Evolutionary conservation across 1,284 basidiomycete genomes (phyloP).

Genomic region (Ganoderma lucidum): DNA sequence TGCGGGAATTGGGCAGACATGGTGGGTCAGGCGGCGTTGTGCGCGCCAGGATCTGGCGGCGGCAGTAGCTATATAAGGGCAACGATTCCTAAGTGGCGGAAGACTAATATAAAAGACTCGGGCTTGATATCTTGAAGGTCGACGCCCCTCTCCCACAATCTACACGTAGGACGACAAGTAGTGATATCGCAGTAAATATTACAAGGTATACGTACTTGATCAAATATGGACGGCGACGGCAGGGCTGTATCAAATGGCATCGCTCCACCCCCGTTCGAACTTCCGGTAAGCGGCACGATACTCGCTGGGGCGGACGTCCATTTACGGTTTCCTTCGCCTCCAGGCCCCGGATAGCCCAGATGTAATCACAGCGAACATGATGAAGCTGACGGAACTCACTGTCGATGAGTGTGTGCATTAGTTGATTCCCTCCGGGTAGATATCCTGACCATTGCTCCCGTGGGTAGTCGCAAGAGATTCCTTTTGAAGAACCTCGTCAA

Average conservation of each 20-base stretch:
- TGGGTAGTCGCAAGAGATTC: conserved; percentile 38
- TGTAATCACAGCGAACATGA: conserved; percentile 62
- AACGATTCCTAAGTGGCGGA: conserved; percentile 7
- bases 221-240: conserved; percentile 17
- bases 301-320: not conserved
- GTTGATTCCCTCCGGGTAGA: too few species aligned
- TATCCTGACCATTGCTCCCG: not conserved
- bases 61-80: conserved; percentile 17
- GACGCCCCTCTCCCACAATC: conserved; percentile 4
- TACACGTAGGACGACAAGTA: not conserved
- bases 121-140: not conserved
- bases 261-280: conserved; percentile 39
- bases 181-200: not conserved
- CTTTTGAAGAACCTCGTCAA: conserved; percentile 56
- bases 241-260: conserved; percentile 41
- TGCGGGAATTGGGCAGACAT: conserved; percentile 26
- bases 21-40: conserved; percentile 19
- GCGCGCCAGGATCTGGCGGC: not conserved
- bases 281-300: conserved; percentile 38
- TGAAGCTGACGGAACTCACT: conserved; percentile 54
- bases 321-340: not conserved
- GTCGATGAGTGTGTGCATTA: conserved; percentile 49
- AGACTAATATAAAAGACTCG: conserved; percentile 2
- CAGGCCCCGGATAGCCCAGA: conserved; percentile 61
- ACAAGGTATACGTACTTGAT: not conserved